These are phyloP conservation scores for Perkinsus chesapeaki DNA, from an alignment of 169 alveolate species.

Conservation along the genomic window DNA sequence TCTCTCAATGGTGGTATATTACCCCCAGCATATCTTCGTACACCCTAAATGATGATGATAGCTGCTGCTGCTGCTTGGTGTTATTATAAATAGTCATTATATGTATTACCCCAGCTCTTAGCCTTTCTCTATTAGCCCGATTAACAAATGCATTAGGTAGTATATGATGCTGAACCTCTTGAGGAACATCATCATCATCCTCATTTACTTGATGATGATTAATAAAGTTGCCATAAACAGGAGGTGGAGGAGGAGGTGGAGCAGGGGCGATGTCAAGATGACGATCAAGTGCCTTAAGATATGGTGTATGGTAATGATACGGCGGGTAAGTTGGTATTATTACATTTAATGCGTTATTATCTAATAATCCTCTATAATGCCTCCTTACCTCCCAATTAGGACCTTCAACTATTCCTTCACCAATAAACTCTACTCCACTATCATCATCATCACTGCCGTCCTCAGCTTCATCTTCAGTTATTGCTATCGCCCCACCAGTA, in stretches of 20 bases:
- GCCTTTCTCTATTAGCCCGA: background rate
- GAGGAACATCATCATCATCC: background rate
- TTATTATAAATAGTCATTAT: background rate
- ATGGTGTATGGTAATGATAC: background rate
- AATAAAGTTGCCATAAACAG: too few relatives aligned
- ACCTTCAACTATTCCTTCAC: background rate
- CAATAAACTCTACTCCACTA: background rate
- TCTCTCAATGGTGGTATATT: background rate
- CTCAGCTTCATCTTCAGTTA: background rate
- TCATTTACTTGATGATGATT: too few relatives aligned
- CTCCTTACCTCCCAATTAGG: background rate
- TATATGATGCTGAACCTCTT: background rate
- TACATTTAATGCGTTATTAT: background rate
- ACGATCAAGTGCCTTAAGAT: background rate
- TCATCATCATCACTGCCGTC: background rate
- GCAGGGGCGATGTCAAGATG: background rate
- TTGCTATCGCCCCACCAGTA: background rate
- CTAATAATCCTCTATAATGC: background rate
- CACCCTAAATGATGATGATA: background rate
- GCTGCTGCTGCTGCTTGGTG: too few relatives aligned
- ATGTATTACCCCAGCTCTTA: background rate
- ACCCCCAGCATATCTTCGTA: background rate
- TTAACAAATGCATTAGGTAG: background rate
- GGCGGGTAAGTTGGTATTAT: background rate
- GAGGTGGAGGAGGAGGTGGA: background rate